Evolutionary conservation across 768 basidiomycete genomes (phyloP).

Genomic region (Exsudoporus frostii): DNA sequence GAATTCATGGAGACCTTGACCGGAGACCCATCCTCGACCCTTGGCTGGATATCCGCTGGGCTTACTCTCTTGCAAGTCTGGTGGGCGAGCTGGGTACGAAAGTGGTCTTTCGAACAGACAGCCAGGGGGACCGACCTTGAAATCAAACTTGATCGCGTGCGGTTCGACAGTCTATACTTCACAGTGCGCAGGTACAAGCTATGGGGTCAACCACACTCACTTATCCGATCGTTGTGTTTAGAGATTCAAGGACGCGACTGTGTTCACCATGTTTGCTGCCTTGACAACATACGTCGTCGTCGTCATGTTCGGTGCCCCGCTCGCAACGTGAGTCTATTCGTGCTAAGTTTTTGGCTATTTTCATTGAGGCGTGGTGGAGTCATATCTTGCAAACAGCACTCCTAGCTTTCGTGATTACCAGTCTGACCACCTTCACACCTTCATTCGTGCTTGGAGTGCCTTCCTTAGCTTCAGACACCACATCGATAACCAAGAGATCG

Average conservation of each 20-base stretch:
- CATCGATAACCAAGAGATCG: slow-evolving; percentile 52
- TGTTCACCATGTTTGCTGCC: slow-evolving; percentile 51
- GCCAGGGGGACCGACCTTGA: slow-evolving; percentile 42
- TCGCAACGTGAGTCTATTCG: slow-evolving; percentile 45
- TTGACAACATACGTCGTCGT: slow-evolving; percentile 46
- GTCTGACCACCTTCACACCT: slow-evolving; percentile 64
- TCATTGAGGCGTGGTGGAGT: slow-evolving; percentile 32
- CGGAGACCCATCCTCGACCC: slow-evolving; percentile 51
- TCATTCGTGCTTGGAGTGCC: slow-evolving; percentile 69
- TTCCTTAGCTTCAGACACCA: slow-evolving; percentile 38
- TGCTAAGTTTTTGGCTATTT: not conserved
- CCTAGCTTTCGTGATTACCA: slow-evolving; percentile 63
- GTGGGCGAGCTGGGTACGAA: slow-evolving; percentile 69
- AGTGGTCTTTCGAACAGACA: slow-evolving; percentile 50
- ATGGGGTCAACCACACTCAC: not conserved
- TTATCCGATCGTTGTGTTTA: slow-evolving; percentile 25
- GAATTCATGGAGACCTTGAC: slow-evolving; percentile 69
- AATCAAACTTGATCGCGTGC: slow-evolving; percentile 40
- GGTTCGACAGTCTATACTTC: slow-evolving; percentile 36
- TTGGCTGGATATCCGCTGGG: slow-evolving; percentile 56
- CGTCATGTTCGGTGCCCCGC: slow-evolving; percentile 74
- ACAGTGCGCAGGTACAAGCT: slow-evolving; percentile 33
- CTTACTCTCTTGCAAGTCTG: slow-evolving; percentile 54
- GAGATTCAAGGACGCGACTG: slow-evolving; percentile 50
- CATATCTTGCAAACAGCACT: slow-evolving; percentile 59